phyloP scores from a whole-genome alignment of 768 basidiomycete genomes.

The Mycena rebaudengoi region DNA sequence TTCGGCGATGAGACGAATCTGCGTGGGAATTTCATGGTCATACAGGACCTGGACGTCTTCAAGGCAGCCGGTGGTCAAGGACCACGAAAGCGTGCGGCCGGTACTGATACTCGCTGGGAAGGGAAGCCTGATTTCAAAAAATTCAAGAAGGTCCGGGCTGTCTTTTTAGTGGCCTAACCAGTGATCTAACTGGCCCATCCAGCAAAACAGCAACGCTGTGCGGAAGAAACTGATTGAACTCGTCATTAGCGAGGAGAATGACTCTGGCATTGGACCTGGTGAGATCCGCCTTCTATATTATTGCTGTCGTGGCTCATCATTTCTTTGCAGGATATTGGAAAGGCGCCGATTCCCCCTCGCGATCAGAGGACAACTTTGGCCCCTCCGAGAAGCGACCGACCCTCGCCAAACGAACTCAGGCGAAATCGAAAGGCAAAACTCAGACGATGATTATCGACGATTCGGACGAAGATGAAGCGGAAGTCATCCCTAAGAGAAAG shows the following conservation, averaged over 20 bases:
- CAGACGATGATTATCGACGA: constrained; percentile 45
- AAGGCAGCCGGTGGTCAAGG: constrained; percentile 36
- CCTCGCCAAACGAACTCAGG: constrained; percentile 19
- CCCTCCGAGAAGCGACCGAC: constrained; percentile 28
- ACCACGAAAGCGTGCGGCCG: constrained; percentile 28
- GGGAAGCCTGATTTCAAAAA: constrained; percentile 77
- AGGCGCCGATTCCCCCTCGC: constrained; percentile 37
- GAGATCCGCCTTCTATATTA: constrained; percentile 27
- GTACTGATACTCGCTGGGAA: constrained; percentile 49
- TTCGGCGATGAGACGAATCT: constrained; percentile 70
- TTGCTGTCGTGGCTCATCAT: constrained; percentile 8
- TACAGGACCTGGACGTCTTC: constrained; percentile 70
- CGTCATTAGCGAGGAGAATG: constrained; percentile 57
- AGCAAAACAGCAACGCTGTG: constrained; percentile 16
- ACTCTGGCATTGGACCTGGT: constrained; percentile 65
- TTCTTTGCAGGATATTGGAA: constrained; percentile 65
- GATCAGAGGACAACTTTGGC: constrained; percentile 27
- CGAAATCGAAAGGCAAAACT: constrained; percentile 28
- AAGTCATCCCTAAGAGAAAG: constrained; percentile 33
- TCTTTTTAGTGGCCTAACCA: background rate
- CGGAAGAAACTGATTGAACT: constrained; percentile 57
- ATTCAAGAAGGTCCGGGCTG: constrained; percentile 64
- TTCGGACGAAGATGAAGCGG: constrained; percentile 46
- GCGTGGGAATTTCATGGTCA: constrained; percentile 83
- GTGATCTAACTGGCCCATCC: background rate